Conservation (phyloP, 805 yeast species). For the Kazachstania viticola region DNA sequence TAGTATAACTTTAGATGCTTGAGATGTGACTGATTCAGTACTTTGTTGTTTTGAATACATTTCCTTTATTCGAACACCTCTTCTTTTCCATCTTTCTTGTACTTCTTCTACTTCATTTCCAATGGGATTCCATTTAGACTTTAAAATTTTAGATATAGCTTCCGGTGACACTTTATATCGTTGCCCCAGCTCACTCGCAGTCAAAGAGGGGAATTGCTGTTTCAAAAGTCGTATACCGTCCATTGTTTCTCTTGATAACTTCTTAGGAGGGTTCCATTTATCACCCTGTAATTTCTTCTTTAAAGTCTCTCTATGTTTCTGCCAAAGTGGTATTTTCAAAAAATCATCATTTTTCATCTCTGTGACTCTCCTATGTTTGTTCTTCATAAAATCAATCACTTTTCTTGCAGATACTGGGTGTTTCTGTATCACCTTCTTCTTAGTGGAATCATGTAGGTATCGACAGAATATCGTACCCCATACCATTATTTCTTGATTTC, state of each 20-base stretch:
- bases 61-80: conserved; percentile 33
- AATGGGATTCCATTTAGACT: conserved; percentile 64
- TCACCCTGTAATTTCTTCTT: conserved; percentile 46
- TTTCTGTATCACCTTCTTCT: no score
- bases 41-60: no score
- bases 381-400: neutral
- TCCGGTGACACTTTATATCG: conserved; percentile 69
- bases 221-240: conserved; percentile 49
- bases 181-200: conserved; percentile 46
- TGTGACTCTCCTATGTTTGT: no score
- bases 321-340: conserved; percentile 48
- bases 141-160: conserved; percentile 66
- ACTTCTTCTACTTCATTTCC: conserved; percentile 37
- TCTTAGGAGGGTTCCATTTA: conserved; percentile 58
- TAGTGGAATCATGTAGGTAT: no score
- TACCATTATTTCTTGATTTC: no score
- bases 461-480: no score
- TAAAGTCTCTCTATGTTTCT: conserved; percentile 52
- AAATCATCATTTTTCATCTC: no score
- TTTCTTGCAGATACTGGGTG: no score
- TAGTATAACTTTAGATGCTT: conserved; percentile 22
- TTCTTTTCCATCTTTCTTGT: conserved; percentile 40
- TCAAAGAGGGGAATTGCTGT: conserved; percentile 45
- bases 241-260: conserved; percentile 58
- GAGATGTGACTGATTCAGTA: conserved; percentile 7